Percentiles rank a stretch among this genome's conserved stretches.
phyloP scores from a whole-genome alignment of 192 early-diverging fungal species.

The Backusella mclennaniae region DNA sequence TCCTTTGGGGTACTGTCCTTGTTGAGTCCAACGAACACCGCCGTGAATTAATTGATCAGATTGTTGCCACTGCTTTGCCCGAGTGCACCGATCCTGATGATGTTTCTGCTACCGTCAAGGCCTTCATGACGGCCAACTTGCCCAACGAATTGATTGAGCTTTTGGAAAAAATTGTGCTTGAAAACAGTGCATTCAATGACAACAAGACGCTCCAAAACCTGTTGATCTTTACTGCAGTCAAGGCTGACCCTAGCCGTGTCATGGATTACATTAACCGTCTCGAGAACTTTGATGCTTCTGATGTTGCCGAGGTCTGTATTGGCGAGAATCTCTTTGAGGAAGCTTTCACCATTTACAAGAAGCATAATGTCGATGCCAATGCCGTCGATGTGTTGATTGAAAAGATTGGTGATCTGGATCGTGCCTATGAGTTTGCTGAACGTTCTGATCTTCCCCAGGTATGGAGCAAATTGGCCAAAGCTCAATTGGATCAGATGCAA shows the following conservation, averaged over 20 bases:
- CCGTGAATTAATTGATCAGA: slow-evolving; percentile 91
- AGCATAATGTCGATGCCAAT: slow-evolving; percentile 84
- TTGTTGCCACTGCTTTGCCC: slow-evolving; percentile 86
- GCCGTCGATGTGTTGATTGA: slow-evolving; percentile 92
- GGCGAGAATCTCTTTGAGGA: slow-evolving; percentile 90
- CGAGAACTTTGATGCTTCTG: slow-evolving; percentile 95
- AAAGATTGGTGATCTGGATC: slow-evolving; percentile 90
- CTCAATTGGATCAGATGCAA: slow-evolving; percentile 86
- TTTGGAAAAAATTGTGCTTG: slow-evolving; percentile 94
- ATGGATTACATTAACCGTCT: slow-evolving; percentile 95
- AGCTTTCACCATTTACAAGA: slow-evolving; percentile 95
- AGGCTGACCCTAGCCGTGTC: slow-evolving; percentile 88
- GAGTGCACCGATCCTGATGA: slow-evolving; percentile 97
- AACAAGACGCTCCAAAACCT: slow-evolving; percentile 97
- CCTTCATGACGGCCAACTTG: slow-evolving; percentile 97
- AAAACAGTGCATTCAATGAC: slow-evolving; percentile 89
- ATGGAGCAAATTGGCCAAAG: slow-evolving; percentile 94
- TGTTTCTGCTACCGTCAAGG: slow-evolving; percentile 97
- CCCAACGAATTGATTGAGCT: slow-evolving; percentile 97
- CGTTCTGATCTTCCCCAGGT: slow-evolving; percentile 86
- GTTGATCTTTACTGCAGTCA: slow-evolving; percentile 95
- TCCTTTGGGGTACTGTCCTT: slow-evolving; percentile 86
- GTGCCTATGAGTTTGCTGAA: slow-evolving; percentile 96
- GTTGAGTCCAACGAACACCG: slow-evolving; percentile 77
- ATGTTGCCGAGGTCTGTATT: slow-evolving; percentile 96